phyloP scores from a whole-genome alignment of 768 basidiomycete species.

The Suillus discolor region DNA sequence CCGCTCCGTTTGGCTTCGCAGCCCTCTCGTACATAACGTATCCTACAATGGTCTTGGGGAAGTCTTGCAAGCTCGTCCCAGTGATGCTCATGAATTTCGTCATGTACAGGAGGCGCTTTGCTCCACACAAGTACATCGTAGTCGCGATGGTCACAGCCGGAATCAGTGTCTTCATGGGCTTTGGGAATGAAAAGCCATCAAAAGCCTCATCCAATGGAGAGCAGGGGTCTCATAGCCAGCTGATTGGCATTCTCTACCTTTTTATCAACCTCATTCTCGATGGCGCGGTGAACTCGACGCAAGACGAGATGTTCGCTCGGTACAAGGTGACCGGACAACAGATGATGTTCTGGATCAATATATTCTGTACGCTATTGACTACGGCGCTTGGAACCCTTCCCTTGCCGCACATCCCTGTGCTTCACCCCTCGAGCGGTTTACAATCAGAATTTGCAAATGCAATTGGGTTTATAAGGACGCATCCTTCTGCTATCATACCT shows the following conservation, averaged over 20 bases:
- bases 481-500: conserved; percentile 74
- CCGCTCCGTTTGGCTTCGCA: conserved; percentile 95
- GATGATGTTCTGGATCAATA: conserved; percentile 99
- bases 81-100: conserved; percentile 98
- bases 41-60: conserved; percentile 98
- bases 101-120: conserved; percentile 90
- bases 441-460: conserved; percentile 68
- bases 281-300: conserved; percentile 92
- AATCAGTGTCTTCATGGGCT: conserved; percentile 93
- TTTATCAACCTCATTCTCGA: conserved; percentile 89
- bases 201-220: conserved; percentile 40
- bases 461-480: conserved; percentile 70
- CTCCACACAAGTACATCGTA: conserved; percentile 93
- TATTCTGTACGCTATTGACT: conserved; percentile 79
- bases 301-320: conserved; percentile 91
- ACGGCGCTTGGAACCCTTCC: conserved; percentile 71
- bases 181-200: conserved; percentile 60
- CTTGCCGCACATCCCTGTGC: conserved; percentile 79
- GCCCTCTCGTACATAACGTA: conserved; percentile 95
- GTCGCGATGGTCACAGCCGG: conserved; percentile 91
- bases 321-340: conserved; percentile 86
- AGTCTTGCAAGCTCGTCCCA: conserved; percentile 98
- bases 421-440: conserved; percentile 66
- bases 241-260: conserved; percentile 76
- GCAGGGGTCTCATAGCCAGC: conserved; percentile 51